Conservation (phyloP, 805 yeast species). For the Candida nanaspora region DNA sequence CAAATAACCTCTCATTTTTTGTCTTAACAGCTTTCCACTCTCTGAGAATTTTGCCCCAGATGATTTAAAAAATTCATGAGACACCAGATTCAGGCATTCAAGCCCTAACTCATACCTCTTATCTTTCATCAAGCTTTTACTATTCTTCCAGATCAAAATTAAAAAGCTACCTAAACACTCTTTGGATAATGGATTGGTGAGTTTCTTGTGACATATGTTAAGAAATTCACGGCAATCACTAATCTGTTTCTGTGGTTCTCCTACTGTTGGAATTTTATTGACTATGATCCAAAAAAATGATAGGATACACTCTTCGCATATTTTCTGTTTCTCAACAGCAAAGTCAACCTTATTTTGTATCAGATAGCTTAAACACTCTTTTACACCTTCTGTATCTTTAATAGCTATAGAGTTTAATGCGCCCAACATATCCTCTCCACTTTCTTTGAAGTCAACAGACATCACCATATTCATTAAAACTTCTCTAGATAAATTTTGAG, state of each 20-base stretch:
- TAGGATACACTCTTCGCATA: conserved; percentile 7
- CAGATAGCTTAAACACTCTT: conserved; percentile 27
- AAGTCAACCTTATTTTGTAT: conserved; percentile 23
- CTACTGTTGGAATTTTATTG: conserved; percentile 6
- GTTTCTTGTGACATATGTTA: conserved; percentile 20
- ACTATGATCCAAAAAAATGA: conserved; percentile 15
- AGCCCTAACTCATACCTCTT: conserved; percentile 6
- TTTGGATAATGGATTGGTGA: conserved; percentile 19
- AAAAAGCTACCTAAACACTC: conserved; percentile 25
- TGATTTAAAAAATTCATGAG: conserved; percentile 10
- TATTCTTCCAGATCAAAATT: conserved; percentile 33
- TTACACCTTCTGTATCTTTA: conserved; percentile 18
- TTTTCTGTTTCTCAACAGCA: conserved; percentile 10
- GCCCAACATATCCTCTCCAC: conserved; percentile 6
- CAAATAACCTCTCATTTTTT: conserved; percentile 7
- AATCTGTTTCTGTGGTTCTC: conserved; percentile 10
- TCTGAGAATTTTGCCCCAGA: conserved; percentile 11
- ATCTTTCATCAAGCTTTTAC: conserved; percentile 22
- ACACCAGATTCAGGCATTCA: conserved; percentile 12
- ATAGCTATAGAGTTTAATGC: conserved; percentile 12
- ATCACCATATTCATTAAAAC: conserved; percentile 29
- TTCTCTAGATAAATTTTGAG: conserved; percentile 17
- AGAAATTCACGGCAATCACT: conserved; percentile 16
- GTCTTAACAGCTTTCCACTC: conserved; percentile 1
- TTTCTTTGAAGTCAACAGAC: conserved; percentile 17